A percentile compares a stretch with the other conserved stretches of the same genome.
Conservation (phyloP, 2,329 filamentous ascomycete species). For the Talaromyces sp. region DNA sequence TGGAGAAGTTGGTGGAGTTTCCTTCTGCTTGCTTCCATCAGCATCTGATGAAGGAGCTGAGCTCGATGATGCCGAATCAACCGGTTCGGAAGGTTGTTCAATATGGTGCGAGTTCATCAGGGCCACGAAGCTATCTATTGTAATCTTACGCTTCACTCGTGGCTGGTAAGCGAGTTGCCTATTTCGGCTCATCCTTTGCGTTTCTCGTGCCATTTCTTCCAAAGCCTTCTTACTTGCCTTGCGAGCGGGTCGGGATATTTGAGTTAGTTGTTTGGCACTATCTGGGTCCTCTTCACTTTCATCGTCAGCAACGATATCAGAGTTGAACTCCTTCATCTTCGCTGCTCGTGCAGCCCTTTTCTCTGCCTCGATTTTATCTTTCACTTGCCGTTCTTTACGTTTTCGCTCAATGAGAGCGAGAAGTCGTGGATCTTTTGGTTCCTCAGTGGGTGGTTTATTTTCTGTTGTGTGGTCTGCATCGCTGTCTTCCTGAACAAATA, state of each 20-base stretch:
- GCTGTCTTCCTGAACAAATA: conserved; percentile 40
- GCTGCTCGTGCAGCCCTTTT: conserved; percentile 37
- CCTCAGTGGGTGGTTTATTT: conserved; percentile 32
- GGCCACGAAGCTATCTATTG: conserved; percentile 76
- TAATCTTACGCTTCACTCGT: conserved; percentile 86
- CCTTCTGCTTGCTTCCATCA: conserved; percentile 45
- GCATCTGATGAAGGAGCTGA: conserved; percentile 49
- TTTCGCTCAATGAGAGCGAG: conserved; percentile 71
- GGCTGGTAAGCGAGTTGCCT: conserved; percentile 89
- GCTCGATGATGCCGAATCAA: conserved; percentile 45
- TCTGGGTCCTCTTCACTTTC: conserved; percentile 60
- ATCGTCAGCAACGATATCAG: conserved; percentile 47
- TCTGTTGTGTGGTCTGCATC: conserved; percentile 26
- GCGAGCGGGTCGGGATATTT: conserved; percentile 63
- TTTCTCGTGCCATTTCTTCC: conserved; percentile 93
- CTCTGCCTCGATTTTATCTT: conserved; percentile 55
- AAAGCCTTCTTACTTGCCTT: conserved; percentile 93
- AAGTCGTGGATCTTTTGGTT: conserved; percentile 54
- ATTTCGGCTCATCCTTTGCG: conserved; percentile 82
- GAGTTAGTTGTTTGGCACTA: conserved; percentile 65
- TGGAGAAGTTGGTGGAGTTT: conserved; percentile 71
- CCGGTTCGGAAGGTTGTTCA: conserved; percentile 25
- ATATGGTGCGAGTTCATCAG: conserved; percentile 65
- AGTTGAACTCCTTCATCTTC: conserved; percentile 33
- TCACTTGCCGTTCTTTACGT: conserved; percentile 65